A percentile compares a stretch with the other conserved stretches of the same genome.
Conservation (phyloP, 768 basidiomycete species). For the Holtermannia corniformis region DNA sequence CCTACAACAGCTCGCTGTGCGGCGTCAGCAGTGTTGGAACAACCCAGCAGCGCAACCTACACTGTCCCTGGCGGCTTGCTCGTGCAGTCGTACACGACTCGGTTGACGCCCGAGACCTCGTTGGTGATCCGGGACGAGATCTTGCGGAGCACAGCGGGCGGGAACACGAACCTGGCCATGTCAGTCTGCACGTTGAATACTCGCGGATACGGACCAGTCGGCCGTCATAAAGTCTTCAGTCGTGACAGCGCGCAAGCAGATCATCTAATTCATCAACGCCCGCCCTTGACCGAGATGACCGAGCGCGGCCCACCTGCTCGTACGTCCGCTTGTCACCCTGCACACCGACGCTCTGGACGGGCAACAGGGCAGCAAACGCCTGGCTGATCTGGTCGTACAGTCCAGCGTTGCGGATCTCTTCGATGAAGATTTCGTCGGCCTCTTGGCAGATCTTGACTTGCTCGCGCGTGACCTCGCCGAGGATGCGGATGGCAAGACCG, state of each 20-base stretch:
- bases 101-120: constrained; percentile 88
- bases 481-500: constrained; percentile 93
- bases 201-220: constrained; percentile 60
- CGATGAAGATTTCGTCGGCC: constrained; percentile 92
- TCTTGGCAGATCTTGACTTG: constrained; percentile 78
- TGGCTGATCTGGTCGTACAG: constrained; percentile 90
- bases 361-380: constrained; percentile 91
- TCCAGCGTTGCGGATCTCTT: constrained; percentile 87
- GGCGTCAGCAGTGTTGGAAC: too few relatives aligned
- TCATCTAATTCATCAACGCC: too few relatives aligned
- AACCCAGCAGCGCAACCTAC: too few relatives aligned
- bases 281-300: too few relatives aligned
- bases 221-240: constrained; percentile 99
- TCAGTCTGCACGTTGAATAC: neutral
- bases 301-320: too few relatives aligned
- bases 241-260: constrained; percentile 86
- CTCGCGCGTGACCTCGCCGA: constrained; percentile 85
- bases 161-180: constrained; percentile 77
- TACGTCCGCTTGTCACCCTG: constrained; percentile 96
- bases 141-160: constrained; percentile 71
- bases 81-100: constrained; percentile 84
- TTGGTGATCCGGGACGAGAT: constrained; percentile 97
- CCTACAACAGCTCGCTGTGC: neutral
- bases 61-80: constrained; percentile 79
- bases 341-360: constrained; percentile 93